Base-by-base conservation (phyloP, 2,329 filamentous ascomycete species). In the Ampelomyces quisqualis region DNA sequence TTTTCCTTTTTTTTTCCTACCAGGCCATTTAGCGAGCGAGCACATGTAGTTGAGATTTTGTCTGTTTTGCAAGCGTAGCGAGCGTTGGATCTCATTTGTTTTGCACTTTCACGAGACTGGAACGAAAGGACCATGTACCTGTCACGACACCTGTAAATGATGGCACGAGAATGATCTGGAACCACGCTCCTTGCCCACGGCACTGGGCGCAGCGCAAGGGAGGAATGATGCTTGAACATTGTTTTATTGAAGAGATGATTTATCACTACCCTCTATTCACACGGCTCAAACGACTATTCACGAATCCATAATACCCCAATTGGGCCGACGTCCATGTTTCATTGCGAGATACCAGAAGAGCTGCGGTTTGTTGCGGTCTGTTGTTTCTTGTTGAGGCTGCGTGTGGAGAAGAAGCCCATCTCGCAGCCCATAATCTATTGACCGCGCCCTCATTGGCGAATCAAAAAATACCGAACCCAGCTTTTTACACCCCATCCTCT, bases 61-160 rank as follows among this genome's bases (percentile, higher is more conserved):
- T 49, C 52, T 53, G 46, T 32, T 21, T 35, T 59, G 58, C 17
- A 48, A 65, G 58, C 61, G 57, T 55, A 63, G 61, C 62, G 60
- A 64, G 62, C 57, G 57, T 62, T 58, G 45, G 23, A 34, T 53
- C 49, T 46, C 43, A 57, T 64, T 62, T 65, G 65, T 60, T 49
- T 45, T 41, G 31, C n/a, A 27, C 27, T 42, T n/a, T 24, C 27
- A 36, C 34, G 45, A 37, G 38, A 38, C 34, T 43, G 45, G 36
- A 36, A 45, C 42, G 42, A 45, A 38, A 33, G 36, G 47, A 48
- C 28, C 40, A 43, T 53, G 45, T 57, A 40, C 38, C 57, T 61
- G 56, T 34, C 39, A 57, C 54, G 46, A 47, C 36, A 45, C 33
- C 40, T 51, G 48, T 51, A 49, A 32, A 51, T 49, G 48, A 51